These are phyloP conservation scores for Debaryomyces prosopidis DNA, from an alignment of 805 yeast species.

Conservation along the genomic window DNA sequence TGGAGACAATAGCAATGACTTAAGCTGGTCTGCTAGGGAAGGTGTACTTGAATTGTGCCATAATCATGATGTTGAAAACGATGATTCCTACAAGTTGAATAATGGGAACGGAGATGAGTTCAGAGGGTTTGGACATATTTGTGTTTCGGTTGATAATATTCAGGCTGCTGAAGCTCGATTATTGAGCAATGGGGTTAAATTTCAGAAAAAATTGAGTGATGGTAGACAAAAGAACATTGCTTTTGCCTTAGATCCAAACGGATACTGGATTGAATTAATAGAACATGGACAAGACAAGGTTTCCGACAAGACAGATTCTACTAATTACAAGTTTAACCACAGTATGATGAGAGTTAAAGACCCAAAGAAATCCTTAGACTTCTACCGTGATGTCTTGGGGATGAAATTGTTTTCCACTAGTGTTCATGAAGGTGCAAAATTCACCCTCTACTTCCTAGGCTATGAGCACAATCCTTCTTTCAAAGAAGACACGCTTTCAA, in stretches of 20 bases:
- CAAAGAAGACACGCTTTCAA: conserved; percentile 38
- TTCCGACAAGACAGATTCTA: conserved; percentile 38
- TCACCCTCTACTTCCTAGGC: conserved; percentile 84
- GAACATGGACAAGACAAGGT: conserved; percentile 49
- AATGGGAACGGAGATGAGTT: conserved; percentile 85
- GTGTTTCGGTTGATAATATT: conserved; percentile 83
- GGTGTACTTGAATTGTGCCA: conserved; percentile 88
- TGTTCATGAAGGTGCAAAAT: conserved; percentile 68
- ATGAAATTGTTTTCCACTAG: conserved; percentile 65
- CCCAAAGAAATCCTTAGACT: conserved; percentile 69
- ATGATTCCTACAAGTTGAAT: conserved; percentile 55
- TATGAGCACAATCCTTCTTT: conserved; percentile 51
- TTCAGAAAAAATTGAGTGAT: conserved; percentile 81
- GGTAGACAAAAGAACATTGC: conserved; percentile 95
- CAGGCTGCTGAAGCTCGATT: conserved; percentile 58
- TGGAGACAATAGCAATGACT: conserved; percentile 32
- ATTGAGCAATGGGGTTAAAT: conserved; percentile 61
- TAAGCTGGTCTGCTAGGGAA: conserved; percentile 43
- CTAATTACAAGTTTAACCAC: conserved; percentile 69
- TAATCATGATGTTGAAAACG: conserved; percentile 69
- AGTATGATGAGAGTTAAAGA: conserved; percentile 93
- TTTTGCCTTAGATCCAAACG: conserved; percentile 92
- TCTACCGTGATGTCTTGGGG: conserved; percentile 79
- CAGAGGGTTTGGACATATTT: conserved; percentile 93
- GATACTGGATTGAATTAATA: conserved; percentile 93